Conservation (phyloP, 2,329 filamentous ascomycete species). For the Penicillium brevicompactum region DNA sequence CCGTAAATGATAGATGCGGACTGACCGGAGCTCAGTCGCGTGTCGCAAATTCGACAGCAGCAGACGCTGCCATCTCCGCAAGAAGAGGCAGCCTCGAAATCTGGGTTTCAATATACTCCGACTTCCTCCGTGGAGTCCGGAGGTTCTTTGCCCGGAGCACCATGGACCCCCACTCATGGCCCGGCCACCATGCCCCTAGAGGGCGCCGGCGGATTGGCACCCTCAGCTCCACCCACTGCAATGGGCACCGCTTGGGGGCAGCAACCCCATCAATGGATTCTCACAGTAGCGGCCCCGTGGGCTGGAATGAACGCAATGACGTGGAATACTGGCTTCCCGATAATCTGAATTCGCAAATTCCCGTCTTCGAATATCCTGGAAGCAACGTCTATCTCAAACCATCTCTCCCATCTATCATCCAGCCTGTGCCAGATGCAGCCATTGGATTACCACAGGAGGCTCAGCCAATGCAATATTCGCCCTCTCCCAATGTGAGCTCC, state of each 20-base stretch:
- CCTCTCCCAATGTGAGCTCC: constrained; percentile 22
- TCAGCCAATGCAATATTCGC: constrained; percentile 21
- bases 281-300: constrained; percentile 20
- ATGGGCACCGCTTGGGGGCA: constrained; percentile 26
- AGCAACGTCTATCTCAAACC: constrained; percentile 39
- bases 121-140: constrained; percentile 20
- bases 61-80: constrained; percentile 27
- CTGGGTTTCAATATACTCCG: constrained; percentile 25
- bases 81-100: constrained; percentile 16
- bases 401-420: constrained; percentile 38
- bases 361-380: constrained; percentile 37
- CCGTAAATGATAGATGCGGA: constrained; percentile 9
- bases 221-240: constrained; percentile 18
- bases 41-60: constrained; percentile 41
- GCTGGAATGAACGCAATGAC: constrained; percentile 33
- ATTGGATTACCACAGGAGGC: constrained; percentile 25
- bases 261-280: constrained; percentile 25
- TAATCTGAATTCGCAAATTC: constrained; percentile 35
- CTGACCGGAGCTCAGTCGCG: constrained; percentile 29
- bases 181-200: constrained; percentile 26
- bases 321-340: constrained; percentile 40
- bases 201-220: constrained; percentile 19
- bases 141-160: constrained; percentile 22
- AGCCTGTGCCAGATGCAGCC: constrained; percentile 23
- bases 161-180: constrained; percentile 23